Evolutionary conservation across 1,284 basidiomycete species (phyloP).

Genomic region (Trametes hirsuta): DNA sequence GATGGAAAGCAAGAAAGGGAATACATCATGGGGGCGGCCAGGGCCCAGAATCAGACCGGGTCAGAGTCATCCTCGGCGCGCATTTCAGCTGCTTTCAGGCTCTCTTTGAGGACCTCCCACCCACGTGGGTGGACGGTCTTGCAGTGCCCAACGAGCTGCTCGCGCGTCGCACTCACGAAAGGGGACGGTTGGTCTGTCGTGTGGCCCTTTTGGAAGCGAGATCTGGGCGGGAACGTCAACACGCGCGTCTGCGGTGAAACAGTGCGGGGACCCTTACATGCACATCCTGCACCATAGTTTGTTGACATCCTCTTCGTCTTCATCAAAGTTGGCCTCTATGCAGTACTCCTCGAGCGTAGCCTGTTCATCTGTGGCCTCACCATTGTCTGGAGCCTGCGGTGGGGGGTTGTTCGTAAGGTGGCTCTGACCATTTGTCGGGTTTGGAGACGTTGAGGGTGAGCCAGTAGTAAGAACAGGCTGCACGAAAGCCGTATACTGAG

Average conservation of each 20-base stretch:
- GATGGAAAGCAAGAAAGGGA: not conserved
- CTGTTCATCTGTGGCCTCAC: conserved; percentile 35
- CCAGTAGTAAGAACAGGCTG: not conserved
- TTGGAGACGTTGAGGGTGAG: not conserved
- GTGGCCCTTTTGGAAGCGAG: conserved; percentile 35
- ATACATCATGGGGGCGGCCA: too few relatives aligned
- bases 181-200: conserved; percentile 36
- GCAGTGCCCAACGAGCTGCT: conserved; percentile 34
- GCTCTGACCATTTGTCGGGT: not conserved
- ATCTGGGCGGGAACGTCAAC: conserved; percentile 24
- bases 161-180: conserved; percentile 34
- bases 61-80: conserved; percentile 7
- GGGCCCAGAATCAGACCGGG: not conserved
- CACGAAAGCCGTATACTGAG: not conserved
- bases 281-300: conserved; percentile 50
- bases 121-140: conserved; percentile 29
- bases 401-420: not conserved
- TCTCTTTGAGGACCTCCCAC: conserved; percentile 27
- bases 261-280: conserved; percentile 43
- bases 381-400: conserved; percentile 26
- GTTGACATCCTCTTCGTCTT: conserved; percentile 42
- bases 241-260: too few relatives aligned
- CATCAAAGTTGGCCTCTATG: conserved; percentile 46
- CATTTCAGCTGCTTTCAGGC: conserved; percentile 8
- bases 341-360: conserved; percentile 42